Conservation (phyloP, 2,329 filamentous ascomycete species). For the Macroventuria anomochaeta region DNA sequence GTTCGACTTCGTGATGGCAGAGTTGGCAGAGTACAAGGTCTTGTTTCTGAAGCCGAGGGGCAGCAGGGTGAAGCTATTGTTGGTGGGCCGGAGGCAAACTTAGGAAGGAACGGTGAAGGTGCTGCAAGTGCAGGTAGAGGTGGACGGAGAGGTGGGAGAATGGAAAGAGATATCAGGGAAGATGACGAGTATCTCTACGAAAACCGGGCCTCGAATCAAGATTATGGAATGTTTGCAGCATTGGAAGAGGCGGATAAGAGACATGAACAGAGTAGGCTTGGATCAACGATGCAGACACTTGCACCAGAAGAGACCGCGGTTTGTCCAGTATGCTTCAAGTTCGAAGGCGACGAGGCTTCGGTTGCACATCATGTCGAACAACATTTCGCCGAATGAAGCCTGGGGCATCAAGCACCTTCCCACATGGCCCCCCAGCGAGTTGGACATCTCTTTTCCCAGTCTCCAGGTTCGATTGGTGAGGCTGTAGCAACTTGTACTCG, state of each 20-base stretch:
- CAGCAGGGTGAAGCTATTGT: constrained; percentile 34
- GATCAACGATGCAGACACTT: constrained; percentile 33
- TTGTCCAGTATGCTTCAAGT: constrained; percentile 71
- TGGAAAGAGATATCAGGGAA: constrained; percentile 39
- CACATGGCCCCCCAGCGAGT: not conserved
- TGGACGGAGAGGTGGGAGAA: constrained; percentile 21
- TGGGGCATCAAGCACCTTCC: not conserved
- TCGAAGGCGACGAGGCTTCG: constrained; percentile 72
- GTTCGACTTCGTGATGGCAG: constrained; percentile 74
- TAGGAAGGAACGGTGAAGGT: constrained; percentile 39
- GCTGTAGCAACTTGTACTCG: not conserved
- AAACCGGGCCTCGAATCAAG: constrained; percentile 8
- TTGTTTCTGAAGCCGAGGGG: constrained; percentile 49
- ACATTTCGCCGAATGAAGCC: constrained; percentile 55
- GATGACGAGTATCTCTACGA: constrained; percentile 44
- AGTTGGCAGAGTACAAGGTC: constrained; percentile 74
- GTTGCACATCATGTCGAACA: constrained; percentile 70
- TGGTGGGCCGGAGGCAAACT: constrained; percentile 28
- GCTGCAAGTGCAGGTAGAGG: constrained; percentile 12
- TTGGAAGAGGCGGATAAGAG: constrained; percentile 37
- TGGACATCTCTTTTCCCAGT: not conserved
- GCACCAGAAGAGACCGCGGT: constrained; percentile 30
- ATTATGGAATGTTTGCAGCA: constrained; percentile 29
- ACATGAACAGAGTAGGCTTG: constrained; percentile 35
- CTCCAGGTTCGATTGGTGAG: not conserved